These are phyloP conservation scores for Francoa sonchifolia DNA, from an alignment of 441 rosid species.

Conservation along the genomic window DNA sequence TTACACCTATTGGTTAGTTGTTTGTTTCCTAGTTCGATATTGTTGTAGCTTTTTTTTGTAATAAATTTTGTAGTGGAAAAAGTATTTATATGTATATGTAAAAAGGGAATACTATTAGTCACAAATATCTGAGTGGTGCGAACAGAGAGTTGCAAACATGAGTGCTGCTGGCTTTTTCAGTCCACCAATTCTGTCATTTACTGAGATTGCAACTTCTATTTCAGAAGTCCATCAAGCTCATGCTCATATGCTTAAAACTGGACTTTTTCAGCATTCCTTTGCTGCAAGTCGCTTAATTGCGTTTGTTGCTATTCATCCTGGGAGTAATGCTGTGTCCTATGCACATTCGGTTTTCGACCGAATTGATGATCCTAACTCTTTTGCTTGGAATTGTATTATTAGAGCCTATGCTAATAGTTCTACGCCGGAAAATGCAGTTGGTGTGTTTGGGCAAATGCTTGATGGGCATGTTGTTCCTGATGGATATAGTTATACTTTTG, in stretches of 20 bases:
- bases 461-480: slow-evolving; percentile 22
- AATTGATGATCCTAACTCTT: slow-evolving; percentile 24
- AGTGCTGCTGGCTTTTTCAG: slow-evolving; percentile 4
- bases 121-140: too few relatives aligned
- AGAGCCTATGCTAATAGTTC: slow-evolving; percentile 35
- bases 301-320: slow-evolving; percentile 23
- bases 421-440: slow-evolving; percentile 19
- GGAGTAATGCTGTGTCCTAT: slow-evolving; percentile 29
- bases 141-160: not conserved
- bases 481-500: slow-evolving; percentile 33
- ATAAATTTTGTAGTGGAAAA: slow-evolving; percentile 12
- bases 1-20: slow-evolving; percentile 33
- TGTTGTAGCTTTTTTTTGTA: slow-evolving; percentile 21
- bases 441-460: slow-evolving; percentile 26
- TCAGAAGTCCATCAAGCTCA: slow-evolving; percentile 32
- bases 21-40: slow-evolving; percentile 13
- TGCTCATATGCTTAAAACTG: slow-evolving; percentile 36
- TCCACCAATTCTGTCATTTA: slow-evolving; percentile 16
- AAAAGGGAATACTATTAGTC: too few relatives aligned
- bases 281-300: slow-evolving; percentile 28
- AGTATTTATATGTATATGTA: not conserved
- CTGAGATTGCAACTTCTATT: slow-evolving; percentile 27
- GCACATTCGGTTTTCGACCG: slow-evolving; percentile 30
- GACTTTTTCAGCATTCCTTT: slow-evolving; percentile 18
- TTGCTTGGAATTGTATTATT: slow-evolving; percentile 25